Evolutionary conservation across 1,139 yeast genomes (phyloP).

Genomic region (Suhomyces bokatorum): DNA sequence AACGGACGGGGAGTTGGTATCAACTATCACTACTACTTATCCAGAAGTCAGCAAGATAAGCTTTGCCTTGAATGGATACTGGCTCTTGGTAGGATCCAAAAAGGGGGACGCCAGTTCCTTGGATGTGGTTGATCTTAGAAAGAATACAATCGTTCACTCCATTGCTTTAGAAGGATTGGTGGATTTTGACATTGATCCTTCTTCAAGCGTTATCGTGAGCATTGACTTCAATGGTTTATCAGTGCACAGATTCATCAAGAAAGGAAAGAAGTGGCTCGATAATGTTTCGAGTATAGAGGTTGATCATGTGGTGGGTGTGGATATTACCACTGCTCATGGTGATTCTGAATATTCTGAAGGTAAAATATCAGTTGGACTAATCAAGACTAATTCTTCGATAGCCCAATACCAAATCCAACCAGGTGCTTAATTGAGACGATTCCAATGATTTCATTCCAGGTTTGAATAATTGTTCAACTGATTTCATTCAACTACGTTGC

Average conservation of each 20-base stretch:
- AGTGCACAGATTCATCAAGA: slow-evolving; percentile 43
- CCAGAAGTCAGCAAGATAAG: slow-evolving; percentile 36
- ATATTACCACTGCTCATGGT: background rate
- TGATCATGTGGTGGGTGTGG: slow-evolving; percentile 3
- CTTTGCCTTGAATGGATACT: slow-evolving; percentile 72
- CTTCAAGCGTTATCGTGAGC: slow-evolving; percentile 42
- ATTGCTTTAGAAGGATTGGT: slow-evolving; percentile 20
- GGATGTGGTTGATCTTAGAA: slow-evolving; percentile 62
- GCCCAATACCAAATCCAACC: slow-evolving; percentile 2
- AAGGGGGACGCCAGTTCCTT: slow-evolving; percentile 23
- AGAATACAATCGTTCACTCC: slow-evolving; percentile 35
- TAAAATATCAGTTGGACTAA: slow-evolving; percentile 4
- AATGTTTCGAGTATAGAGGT: slow-evolving; percentile 3
- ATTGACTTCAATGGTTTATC: slow-evolving; percentile 18
- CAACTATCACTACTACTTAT: slow-evolving; percentile 33
- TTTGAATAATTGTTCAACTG: no score
- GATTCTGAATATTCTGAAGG: slow-evolving; percentile 6
- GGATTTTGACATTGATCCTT: slow-evolving; percentile 46
- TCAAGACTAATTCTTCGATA: slow-evolving; percentile 3
- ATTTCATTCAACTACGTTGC: no score
- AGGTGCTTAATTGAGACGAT: background rate
- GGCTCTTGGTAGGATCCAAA: slow-evolving; percentile 42
- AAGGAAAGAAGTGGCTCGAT: slow-evolving; percentile 44
- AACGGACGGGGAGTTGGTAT: slow-evolving; percentile 38
- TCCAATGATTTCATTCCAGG: no score